phyloP scores from a whole-genome alignment of 1,139 yeast genomes.

The Debaryomycetaceae sp. region DNA sequence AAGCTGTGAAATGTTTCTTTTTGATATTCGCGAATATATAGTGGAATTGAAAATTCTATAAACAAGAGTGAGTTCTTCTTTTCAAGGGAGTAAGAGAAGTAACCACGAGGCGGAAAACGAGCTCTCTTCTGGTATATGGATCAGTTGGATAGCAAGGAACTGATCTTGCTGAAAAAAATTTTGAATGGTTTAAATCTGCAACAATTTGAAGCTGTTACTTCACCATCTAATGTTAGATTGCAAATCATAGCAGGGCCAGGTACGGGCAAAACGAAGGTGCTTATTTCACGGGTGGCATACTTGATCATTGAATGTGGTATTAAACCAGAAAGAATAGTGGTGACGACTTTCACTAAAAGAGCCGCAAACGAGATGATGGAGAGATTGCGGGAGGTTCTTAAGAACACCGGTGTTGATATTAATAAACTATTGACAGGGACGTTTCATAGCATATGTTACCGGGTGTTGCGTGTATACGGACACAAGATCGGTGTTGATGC shows the following conservation, averaged over 20 bases:
- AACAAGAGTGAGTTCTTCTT: no score
- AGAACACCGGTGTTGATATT: conserved; percentile 31
- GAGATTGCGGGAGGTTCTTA: conserved; percentile 46
- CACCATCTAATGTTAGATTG: conserved; percentile 50
- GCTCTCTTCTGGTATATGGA: no score
- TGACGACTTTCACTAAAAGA: conserved; percentile 87
- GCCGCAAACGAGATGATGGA: conserved; percentile 84
- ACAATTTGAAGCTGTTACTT: conserved; percentile 61
- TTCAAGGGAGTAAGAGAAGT: no score
- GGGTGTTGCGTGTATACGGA: conserved; percentile 59
- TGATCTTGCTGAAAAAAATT: conserved; percentile 1
- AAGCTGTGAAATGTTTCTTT: not conserved
- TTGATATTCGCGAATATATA: not conserved
- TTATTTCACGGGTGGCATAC: conserved; percentile 75
- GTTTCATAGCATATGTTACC: conserved; percentile 75
- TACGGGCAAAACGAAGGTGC: conserved; percentile 78
- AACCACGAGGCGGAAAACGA: no score
- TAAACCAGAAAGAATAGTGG: conserved; percentile 61
- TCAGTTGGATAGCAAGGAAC: no score
- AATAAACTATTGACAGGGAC: conserved; percentile 69
- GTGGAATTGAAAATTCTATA: not conserved
- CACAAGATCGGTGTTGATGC: conserved; percentile 42
- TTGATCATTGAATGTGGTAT: conserved; percentile 50
- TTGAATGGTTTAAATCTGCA: conserved; percentile 45
- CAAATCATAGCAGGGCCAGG: conserved; percentile 95